phyloP scores from a whole-genome alignment of 192 early-diverging fungal species.

The Chytriomyces hyalinus region DNA sequence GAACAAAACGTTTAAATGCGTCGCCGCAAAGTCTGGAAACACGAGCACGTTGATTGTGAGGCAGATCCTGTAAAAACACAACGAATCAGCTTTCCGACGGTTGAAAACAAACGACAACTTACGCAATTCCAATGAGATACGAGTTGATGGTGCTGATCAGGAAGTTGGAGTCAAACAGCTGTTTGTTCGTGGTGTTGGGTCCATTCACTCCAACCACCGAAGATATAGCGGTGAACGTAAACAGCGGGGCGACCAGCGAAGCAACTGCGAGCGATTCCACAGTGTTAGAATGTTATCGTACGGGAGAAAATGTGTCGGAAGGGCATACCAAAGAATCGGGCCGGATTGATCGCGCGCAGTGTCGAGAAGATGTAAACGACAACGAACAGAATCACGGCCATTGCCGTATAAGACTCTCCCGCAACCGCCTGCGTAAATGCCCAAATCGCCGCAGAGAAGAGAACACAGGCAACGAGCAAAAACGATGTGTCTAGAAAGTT shows the following conservation, averaged over 20 bases:
- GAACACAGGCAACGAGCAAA: conserved; percentile 5
- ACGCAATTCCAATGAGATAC: conserved; percentile 9
- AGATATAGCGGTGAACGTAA: conserved; percentile 1
- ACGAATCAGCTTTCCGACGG: neutral
- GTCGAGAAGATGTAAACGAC: conserved; percentile 20
- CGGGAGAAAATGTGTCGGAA: too few relatives aligned
- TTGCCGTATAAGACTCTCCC: neutral
- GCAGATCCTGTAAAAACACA: conserved; percentile 2
- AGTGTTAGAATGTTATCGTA: too few relatives aligned
- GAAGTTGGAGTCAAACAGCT: neutral
- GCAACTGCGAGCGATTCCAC: neutral
- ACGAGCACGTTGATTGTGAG: conserved; percentile 23
- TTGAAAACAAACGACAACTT: conserved; percentile 1
- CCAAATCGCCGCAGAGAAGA: conserved; percentile 5
- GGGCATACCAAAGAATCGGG: conserved; percentile 8
- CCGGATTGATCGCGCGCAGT: conserved; percentile 18
- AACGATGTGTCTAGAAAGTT: conserved; percentile 29
- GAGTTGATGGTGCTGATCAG: conserved; percentile 12
- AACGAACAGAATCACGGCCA: conserved; percentile 18
- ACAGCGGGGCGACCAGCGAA: conserved; percentile 11
- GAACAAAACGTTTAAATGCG: conserved; percentile 7
- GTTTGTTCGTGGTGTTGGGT: neutral
- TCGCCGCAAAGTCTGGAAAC: conserved; percentile 34
- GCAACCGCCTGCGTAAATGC: conserved; percentile 28
- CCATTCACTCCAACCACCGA: conserved; percentile 3